A percentile compares a stretch with the other conserved stretches of the same genome.
These are phyloP conservation scores for Fusarium concolor DNA, from an alignment of 2,329 filamentous ascomycete species.

Conservation along the genomic window DNA sequence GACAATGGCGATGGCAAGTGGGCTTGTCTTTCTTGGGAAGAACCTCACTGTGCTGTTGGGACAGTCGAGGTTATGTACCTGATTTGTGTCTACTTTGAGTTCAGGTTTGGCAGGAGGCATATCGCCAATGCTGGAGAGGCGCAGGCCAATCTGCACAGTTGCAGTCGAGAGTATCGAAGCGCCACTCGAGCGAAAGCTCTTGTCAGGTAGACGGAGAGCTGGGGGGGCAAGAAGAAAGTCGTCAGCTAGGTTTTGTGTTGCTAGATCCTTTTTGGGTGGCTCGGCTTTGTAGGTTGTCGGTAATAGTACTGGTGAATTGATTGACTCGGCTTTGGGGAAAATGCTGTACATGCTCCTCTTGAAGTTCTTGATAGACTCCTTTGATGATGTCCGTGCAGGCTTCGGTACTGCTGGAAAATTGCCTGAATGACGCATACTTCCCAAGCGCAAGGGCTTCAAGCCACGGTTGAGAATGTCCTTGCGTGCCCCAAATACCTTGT, in stretches of 20 bases:
- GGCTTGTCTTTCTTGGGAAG: conserved; percentile 40
- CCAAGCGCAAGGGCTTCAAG: conserved; percentile 36
- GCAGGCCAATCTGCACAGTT: conserved; percentile 77
- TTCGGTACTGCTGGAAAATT: conserved; percentile 30
- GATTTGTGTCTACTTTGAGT: conserved; percentile 38
- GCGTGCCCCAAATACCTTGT: conserved; percentile 45
- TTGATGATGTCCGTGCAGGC: conserved; percentile 32
- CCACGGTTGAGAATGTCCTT: conserved; percentile 35
- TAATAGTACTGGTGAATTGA: conserved; percentile 52
- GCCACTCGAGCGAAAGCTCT: conserved; percentile 63
- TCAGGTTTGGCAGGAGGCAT: conserved; percentile 52
- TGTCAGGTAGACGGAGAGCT: conserved; percentile 54
- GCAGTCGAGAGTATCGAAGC: conserved; percentile 74
- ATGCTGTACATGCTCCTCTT: conserved; percentile 46
- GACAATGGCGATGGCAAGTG: conserved; percentile 44
- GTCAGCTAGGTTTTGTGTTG: conserved; percentile 13
- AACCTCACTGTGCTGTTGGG: conserved; percentile 42
- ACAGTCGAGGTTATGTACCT: conserved; percentile 55
- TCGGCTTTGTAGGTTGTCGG: conserved; percentile 59
- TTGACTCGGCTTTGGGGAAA: conserved; percentile 36
- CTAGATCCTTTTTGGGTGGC: conserved; percentile 17
- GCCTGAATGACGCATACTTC: conserved; percentile 38
- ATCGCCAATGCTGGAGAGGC: conserved; percentile 70
- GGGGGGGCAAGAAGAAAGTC: conserved; percentile 55
- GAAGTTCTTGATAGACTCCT: conserved; percentile 39